Conservation (phyloP, 1,284 basidiomycete genomes). For the Cutaneotrichosporon dermatis region DNA sequence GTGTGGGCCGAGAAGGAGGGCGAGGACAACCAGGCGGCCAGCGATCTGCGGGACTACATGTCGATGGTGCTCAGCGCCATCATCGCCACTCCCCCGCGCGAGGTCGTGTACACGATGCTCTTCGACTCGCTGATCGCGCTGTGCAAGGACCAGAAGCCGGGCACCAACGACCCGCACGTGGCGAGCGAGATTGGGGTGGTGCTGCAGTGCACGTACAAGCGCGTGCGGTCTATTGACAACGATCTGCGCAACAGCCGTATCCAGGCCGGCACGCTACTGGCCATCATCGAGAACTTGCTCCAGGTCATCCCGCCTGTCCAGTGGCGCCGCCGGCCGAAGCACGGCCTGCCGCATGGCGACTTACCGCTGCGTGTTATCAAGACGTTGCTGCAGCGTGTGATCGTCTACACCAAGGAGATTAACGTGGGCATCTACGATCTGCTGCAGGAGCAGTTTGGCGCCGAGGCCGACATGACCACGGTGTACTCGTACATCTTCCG, state of each 20-base stretch:
- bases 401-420: slow-evolving; percentile 50
- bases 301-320: slow-evolving; percentile 91
- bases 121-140: slow-evolving; percentile 79
- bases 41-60: slow-evolving; percentile 85
- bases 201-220: slow-evolving; percentile 97
- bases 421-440: slow-evolving; percentile 42
- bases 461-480: slow-evolving; percentile 48
- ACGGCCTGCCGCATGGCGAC: slow-evolving; percentile 88
- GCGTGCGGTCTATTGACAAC: slow-evolving; percentile 88
- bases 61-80: slow-evolving; percentile 95
- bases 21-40: slow-evolving; percentile 59
- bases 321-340: slow-evolving; percentile 85
- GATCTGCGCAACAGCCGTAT: slow-evolving; percentile 76
- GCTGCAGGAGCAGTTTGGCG: slow-evolving; percentile 46
- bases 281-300: slow-evolving; percentile 91
- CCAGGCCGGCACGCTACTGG: slow-evolving; percentile 81
- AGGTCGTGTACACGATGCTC: slow-evolving; percentile 83
- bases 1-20: slow-evolving; percentile 8
- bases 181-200: slow-evolving; percentile 93
- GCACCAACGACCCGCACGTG: slow-evolving; percentile 62
- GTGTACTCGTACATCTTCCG: slow-evolving; percentile 53
- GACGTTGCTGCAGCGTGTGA: slow-evolving; percentile 91
- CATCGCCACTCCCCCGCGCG: slow-evolving; percentile 84
- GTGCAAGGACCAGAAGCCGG: slow-evolving; percentile 67
- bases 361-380: slow-evolving; percentile 97